Conservation (phyloP, 768 basidiomycete genomes). For the Rossbeevera mucosa region DNA sequence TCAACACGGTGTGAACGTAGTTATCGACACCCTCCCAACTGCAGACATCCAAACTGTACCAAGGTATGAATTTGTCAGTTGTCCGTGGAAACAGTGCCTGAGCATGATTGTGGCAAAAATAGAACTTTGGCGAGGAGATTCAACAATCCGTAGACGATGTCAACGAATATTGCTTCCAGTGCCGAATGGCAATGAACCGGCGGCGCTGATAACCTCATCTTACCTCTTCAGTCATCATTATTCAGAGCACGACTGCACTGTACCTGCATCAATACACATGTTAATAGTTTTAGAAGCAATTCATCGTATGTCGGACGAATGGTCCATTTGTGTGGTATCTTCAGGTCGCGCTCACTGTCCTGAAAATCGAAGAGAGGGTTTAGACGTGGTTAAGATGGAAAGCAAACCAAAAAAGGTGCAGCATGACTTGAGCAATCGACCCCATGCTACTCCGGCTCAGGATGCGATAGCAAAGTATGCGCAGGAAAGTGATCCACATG, state of each 20-base stretch:
- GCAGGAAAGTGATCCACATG: background rate
- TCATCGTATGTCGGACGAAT: slow-evolving; percentile 1
- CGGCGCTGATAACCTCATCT: slow-evolving; percentile 16
- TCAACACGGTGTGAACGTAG: slow-evolving; percentile 60
- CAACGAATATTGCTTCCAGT: slow-evolving; percentile 67
- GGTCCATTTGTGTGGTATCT: background rate
- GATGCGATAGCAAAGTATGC: background rate
- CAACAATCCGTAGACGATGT: slow-evolving; percentile 66
- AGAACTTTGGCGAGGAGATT: slow-evolving; percentile 68
- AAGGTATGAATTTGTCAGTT: slow-evolving; percentile 42
- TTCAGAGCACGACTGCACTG: slow-evolving; percentile 20
- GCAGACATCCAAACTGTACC: slow-evolving; percentile 50
- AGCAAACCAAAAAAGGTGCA: background rate
- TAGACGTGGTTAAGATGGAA: background rate
- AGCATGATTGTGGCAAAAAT: slow-evolving; percentile 4
- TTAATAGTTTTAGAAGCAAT: slow-evolving; percentile 11
- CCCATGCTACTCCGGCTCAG: background rate
- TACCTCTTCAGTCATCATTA: slow-evolving; percentile 1
- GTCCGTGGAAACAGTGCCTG: slow-evolving; percentile 10
- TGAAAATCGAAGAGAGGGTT: background rate
- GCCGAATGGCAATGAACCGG: slow-evolving; percentile 53
- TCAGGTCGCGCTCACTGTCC: background rate
- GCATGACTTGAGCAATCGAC: background rate
- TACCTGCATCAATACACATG: slow-evolving; percentile 25
- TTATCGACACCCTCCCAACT: slow-evolving; percentile 52